Evolutionary conservation across 2,329 filamentous ascomycete species (phyloP), one percentile per base, ranked within the genome.

Genomic region (Waltergamsia citrina): DNA sequence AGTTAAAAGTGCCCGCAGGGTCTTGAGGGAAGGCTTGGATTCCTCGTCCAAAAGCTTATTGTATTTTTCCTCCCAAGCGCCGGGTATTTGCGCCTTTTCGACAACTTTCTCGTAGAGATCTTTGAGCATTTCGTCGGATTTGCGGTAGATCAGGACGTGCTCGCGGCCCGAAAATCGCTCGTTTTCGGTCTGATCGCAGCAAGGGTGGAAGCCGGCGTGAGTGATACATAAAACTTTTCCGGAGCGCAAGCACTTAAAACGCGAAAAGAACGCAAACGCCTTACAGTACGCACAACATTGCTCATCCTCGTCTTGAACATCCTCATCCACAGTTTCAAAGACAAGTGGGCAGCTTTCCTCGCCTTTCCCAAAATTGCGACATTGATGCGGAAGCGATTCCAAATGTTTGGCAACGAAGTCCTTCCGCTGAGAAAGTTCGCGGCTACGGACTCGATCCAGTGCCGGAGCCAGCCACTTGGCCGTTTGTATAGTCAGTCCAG

Each of bases 221-320:
- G 80, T 59, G 30, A 95, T 65, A 51, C 92, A 98, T 34, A 93
- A 57, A 4, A 85, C 73, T 56, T 88, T 95, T 45, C 81, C 83
- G 4, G 82, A 81, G 43, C 78, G 83, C 38, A 80, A 66, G 55
- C 92, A 98, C 46, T 82, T 81, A 57, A 93, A 94, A 45, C 90
- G 80, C 20, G 92, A 94, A 18, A 96, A 67, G 56, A 90, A 96
- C 50, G 82, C 80, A 59, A 88, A 96, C 0, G 81, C 76, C 57
- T 96, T 96, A 72, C 92, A 98, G 57, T 86, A 85, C 27, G 71
- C 71, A 62, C 92, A 98, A 61, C 92, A 96, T 41, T 92, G 85
- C 53, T 94, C 87, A 44, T 95, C 87, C 43, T 96, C 90, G 51
- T 98, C 92, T 4, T 81, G 74, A 2, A 93, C 73, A 47, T 92